Evolutionary conservation across 2,329 filamentous ascomycete genomes (phyloP).

Genomic region (Venturia nashicola): DNA sequence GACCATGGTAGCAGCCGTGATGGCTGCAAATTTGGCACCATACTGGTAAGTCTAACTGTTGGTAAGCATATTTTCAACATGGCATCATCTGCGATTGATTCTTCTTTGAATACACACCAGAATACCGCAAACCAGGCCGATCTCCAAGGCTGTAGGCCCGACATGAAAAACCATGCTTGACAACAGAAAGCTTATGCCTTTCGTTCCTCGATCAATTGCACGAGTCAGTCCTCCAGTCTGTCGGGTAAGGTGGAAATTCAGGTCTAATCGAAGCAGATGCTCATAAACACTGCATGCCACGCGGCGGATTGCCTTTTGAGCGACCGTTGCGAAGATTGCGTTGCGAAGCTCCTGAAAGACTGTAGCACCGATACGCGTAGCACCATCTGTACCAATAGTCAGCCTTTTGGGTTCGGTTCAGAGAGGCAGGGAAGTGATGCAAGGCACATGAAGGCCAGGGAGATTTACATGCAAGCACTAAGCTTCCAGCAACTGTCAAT

Average conservation of each 20-base stretch:
- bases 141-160: slow-evolving; percentile 84
- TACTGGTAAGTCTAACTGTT: slow-evolving; percentile 70
- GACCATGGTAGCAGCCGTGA: slow-evolving; percentile 83
- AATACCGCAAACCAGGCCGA: slow-evolving; percentile 90
- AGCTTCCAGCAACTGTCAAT: slow-evolving; percentile 75
- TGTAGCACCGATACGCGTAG: slow-evolving; percentile 76
- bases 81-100: not conserved
- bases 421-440: no score
- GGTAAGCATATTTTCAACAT: not conserved
- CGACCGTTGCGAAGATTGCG: slow-evolving; percentile 91
- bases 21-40: slow-evolving; percentile 78
- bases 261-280: slow-evolving; percentile 75
- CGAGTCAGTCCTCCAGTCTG: slow-evolving; percentile 91
- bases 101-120: slow-evolving; percentile 41
- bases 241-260: slow-evolving; percentile 86
- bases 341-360: slow-evolving; percentile 90
- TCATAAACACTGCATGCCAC: slow-evolving; percentile 90
- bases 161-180: slow-evolving; percentile 99
- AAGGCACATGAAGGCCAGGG: not conserved
- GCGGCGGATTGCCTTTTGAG: slow-evolving; percentile 86
- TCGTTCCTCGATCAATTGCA: slow-evolving; percentile 92
- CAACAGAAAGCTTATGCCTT: slow-evolving; percentile 93
- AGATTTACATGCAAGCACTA: slow-evolving; percentile 70
- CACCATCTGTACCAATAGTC: slow-evolving; percentile 46
- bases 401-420: not conserved